Conservation (phyloP, 2,329 filamentous ascomycete genomes). For the Xylaria multiplex region DNA sequence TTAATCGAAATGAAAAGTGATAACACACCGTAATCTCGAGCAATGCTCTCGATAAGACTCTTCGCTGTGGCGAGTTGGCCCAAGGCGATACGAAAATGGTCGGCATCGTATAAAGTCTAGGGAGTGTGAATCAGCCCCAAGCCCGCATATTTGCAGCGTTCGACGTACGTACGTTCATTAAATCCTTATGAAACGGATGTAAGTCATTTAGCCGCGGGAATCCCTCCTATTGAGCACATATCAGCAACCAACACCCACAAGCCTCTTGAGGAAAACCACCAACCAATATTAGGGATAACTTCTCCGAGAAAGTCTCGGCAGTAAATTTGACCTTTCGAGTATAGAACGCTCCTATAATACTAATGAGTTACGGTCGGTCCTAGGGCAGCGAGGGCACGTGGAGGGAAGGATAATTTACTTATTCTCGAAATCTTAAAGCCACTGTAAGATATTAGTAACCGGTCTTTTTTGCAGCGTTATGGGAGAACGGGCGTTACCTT, state of each 20-base stretch:
- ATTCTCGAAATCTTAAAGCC: conserved; percentile 98
- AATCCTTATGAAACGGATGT: conserved; percentile 87
- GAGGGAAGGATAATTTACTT: conserved; percentile 42
- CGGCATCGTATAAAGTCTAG: conserved; percentile 95
- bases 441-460: conserved; percentile 49
- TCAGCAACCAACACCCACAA: conserved; percentile 4
- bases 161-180: conserved; percentile 62
- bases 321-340: conserved; percentile 99
- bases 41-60: conserved; percentile 94
- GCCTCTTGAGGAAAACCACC: neutral
- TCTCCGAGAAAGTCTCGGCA: conserved; percentile 95
- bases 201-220: conserved; percentile 94
- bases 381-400: neutral
- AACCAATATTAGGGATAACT: conserved; percentile 63
- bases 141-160: neutral
- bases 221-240: conserved; percentile 61
- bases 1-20: neutral
- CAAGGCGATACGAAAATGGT: conserved; percentile 96
- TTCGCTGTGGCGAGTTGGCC: conserved; percentile 96
- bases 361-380: conserved; percentile 19
- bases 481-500: conserved; percentile 29
- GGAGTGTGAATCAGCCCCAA: neutral
- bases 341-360: conserved; percentile 75
- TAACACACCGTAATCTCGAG: conserved; percentile 76
- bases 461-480: neutral